These are phyloP conservation scores for Magnolia changhungtana DNA, from an alignment of 164 flowering plant species.

Conservation along the genomic window DNA sequence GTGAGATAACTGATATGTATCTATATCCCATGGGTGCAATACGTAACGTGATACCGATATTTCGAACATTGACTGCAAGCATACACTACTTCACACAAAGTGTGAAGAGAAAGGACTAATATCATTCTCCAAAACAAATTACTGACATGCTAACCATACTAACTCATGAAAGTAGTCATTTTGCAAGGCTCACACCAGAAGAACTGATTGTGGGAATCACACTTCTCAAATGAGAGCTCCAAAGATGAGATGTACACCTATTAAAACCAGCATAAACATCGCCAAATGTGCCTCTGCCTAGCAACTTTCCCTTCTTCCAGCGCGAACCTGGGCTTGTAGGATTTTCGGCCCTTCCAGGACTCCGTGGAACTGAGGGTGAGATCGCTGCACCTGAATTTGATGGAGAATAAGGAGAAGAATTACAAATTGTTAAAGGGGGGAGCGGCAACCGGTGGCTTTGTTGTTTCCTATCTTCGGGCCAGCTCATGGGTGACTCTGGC, in stretches of 20 bases:
- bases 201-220: background rate
- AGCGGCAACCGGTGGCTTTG: conserved; percentile 86
- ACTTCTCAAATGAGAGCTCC: background rate
- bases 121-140: background rate
- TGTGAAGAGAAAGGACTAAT: too few relatives aligned
- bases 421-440: conserved; percentile 61
- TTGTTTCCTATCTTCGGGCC: conserved; percentile 82
- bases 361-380: conserved; percentile 82
- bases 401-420: conserved; percentile 60
- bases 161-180: background rate
- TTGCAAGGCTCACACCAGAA: background rate
- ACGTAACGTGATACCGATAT: too few relatives aligned
- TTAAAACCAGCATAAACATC: conserved; percentile 92
- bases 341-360: conserved; percentile 84
- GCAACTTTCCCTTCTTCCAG: conserved; percentile 87
- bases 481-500: conserved; percentile 45
- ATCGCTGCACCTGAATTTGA: conserved; percentile 59
- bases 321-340: conserved; percentile 78
- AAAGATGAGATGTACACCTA: conserved; percentile 38
- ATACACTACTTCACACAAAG: too few relatives aligned
- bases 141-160: background rate
- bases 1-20: too few relatives aligned
- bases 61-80: too few relatives aligned
- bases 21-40: too few relatives aligned
- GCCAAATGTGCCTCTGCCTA: conserved; percentile 95